phyloP scores from a whole-genome alignment of 495 filamentous ascomycete genomes.

The Penicillium manginii region DNA sequence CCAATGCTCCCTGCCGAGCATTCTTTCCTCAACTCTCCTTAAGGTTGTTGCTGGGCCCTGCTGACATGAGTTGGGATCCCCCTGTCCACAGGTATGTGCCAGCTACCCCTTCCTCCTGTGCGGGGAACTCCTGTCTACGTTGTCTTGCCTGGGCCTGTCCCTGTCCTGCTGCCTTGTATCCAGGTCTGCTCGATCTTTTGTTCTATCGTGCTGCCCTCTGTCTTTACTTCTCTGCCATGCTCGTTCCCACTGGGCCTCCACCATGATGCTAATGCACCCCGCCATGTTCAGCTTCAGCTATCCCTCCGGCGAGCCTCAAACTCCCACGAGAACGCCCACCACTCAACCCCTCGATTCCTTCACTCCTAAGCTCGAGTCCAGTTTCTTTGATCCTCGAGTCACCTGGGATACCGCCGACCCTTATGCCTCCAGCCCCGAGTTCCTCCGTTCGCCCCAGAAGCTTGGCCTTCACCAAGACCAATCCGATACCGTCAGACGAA shows the following conservation, averaged over 20 bases:
- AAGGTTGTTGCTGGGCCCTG: conserved; percentile 47
- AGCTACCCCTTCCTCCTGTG: conserved; percentile 24
- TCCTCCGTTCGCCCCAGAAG: conserved; percentile 54
- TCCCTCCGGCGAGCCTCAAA: conserved; percentile 76
- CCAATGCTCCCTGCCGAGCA: conserved; percentile 28
- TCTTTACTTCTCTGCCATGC: conserved; percentile 6
- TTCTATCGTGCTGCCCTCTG: background rate
- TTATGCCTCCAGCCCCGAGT: conserved; percentile 57
- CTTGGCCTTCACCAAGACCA: conserved; percentile 40
- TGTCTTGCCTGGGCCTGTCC: background rate
- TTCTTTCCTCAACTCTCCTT: conserved; percentile 27
- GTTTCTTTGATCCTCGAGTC: conserved; percentile 54
- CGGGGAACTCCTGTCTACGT: conserved; percentile 24
- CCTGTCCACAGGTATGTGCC: conserved; percentile 68
- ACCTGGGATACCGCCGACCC: conserved; percentile 59
- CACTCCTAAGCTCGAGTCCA: conserved; percentile 65
- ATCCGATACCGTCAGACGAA: conserved; percentile 49
- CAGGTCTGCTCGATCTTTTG: background rate
- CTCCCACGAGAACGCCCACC: conserved; percentile 74
- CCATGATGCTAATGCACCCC: conserved; percentile 44
- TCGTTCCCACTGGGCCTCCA: background rate
- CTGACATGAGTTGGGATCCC: conserved; percentile 77
- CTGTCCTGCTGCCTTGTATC: background rate
- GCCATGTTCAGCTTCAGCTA: conserved; percentile 69
- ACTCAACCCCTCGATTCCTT: conserved; percentile 66